Conservation (phyloP, 345 rosid genomes). For the Pelargonium nanum region DNA sequence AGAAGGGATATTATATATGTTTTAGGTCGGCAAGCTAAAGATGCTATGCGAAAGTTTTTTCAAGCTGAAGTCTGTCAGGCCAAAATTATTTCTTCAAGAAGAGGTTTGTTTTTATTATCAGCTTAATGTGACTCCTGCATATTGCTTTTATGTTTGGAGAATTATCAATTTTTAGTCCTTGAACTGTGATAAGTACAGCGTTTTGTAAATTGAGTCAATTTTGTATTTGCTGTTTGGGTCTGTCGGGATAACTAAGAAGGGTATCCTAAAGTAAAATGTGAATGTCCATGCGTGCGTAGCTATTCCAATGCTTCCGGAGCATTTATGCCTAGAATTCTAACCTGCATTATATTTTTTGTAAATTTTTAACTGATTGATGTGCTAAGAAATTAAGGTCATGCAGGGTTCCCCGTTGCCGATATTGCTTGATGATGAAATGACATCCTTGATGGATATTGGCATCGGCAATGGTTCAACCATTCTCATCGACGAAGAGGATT, state of each 20-base stretch:
- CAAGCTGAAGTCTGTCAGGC: slow-evolving; percentile 49
- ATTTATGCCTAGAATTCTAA: too few relatives aligned
- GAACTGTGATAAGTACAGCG: neutral
- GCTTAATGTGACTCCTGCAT: neutral
- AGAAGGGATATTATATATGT: neutral
- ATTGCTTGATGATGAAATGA: slow-evolving; percentile 66
- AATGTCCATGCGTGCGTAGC: too few relatives aligned
- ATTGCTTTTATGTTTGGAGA: too few relatives aligned
- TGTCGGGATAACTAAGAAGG: too few relatives aligned
- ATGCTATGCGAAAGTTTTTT: slow-evolving; percentile 69
- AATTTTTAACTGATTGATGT: too few relatives aligned
- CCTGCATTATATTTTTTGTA: too few relatives aligned
- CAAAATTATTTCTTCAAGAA: slow-evolving; percentile 55
- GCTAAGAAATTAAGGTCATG: too few relatives aligned
- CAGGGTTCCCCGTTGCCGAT: slow-evolving; percentile 76
- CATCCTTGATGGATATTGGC: slow-evolving; percentile 58
- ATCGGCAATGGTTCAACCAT: slow-evolving; percentile 49
- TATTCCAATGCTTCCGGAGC: too few relatives aligned
- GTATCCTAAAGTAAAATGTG: too few relatives aligned
- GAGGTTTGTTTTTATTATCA: slow-evolving; percentile 38
- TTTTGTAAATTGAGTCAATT: too few relatives aligned
- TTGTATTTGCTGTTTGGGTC: too few relatives aligned
- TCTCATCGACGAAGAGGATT: slow-evolving; percentile 64
- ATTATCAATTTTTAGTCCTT: neutral
- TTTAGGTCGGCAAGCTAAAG: slow-evolving; percentile 78